A percentile compares a stretch with the other conserved stretches of the same genome.
Conservation (phyloP, 345 rosid species). For the Gossypium longicalyx region DNA sequence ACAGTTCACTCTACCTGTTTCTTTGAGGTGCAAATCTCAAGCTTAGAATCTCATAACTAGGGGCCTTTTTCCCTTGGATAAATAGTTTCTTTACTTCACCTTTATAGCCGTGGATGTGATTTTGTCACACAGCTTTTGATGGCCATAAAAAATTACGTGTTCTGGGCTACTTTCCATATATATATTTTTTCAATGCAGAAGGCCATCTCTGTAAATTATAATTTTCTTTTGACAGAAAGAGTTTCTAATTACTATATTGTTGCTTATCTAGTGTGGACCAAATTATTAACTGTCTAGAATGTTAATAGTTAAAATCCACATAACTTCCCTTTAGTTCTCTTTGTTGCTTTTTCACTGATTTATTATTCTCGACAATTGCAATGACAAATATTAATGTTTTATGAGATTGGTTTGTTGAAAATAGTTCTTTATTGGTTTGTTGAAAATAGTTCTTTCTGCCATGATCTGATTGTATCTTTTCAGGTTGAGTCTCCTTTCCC, state of each 20-base stretch:
- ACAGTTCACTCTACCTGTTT: not conserved
- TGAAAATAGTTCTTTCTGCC: slow-evolving; percentile 2
- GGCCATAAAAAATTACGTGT: not conserved
- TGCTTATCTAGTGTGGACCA: slow-evolving; percentile 2
- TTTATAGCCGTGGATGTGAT: not conserved
- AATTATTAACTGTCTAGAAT: not conserved
- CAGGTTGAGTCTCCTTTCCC: slow-evolving; percentile 89
- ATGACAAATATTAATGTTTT: not conserved
- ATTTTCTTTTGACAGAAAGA: not conserved
- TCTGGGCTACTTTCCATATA: not conserved
- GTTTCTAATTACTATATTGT: not conserved
- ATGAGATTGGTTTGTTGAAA: slow-evolving; percentile 4
- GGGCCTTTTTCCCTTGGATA: not conserved
- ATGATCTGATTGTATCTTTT: slow-evolving; percentile 12
- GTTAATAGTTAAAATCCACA: not conserved
- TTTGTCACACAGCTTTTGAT: not conserved
- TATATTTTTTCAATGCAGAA: not conserved
- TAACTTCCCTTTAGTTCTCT: not conserved
- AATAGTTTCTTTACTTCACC: not conserved
- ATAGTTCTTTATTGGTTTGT: not conserved
- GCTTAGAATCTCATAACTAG: slow-evolving; percentile 4
- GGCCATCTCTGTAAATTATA: not conserved
- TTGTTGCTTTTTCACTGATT: not conserved
- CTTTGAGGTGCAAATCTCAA: not conserved
- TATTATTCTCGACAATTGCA: not conserved